Conservation (phyloP, 257 asterid genomes). For the Solanum pimpinellifolium region DNA sequence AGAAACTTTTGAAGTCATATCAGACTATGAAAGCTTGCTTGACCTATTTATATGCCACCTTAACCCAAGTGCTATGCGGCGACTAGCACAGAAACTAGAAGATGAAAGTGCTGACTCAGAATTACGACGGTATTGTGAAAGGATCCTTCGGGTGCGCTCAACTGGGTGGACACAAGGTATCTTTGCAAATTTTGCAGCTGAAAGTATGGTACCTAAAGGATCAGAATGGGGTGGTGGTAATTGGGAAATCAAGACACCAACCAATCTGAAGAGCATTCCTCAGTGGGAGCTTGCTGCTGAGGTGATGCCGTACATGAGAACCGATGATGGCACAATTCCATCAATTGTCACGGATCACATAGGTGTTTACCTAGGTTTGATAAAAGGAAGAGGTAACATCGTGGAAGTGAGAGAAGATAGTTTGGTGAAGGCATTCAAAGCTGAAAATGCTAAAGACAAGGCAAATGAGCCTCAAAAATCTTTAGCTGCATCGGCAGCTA, state of each 20-base stretch:
- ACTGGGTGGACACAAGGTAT: slow-evolving; percentile 99
- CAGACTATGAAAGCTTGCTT: slow-evolving; percentile 95
- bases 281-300: slow-evolving; percentile 99
- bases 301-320: slow-evolving; percentile 98
- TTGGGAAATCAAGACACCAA: slow-evolving; percentile 96
- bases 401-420: slow-evolving; percentile 94
- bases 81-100: slow-evolving; percentile 90
- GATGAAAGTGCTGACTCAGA: slow-evolving; percentile 86
- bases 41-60: slow-evolving; percentile 98
- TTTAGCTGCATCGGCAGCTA: slow-evolving; percentile 28
- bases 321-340: slow-evolving; percentile 94
- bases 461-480: slow-evolving; percentile 41
- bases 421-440: slow-evolving; percentile 68
- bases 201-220: slow-evolving; percentile 99
- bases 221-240: slow-evolving; percentile 99
- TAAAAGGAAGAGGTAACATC: slow-evolving; percentile 92
- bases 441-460: slow-evolving; percentile 42
- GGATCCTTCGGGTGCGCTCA: slow-evolving; percentile 92
- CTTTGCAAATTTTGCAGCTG: slow-evolving; percentile 97
- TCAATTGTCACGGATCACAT: slow-evolving; percentile 92
- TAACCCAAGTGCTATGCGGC: slow-evolving; percentile 97
- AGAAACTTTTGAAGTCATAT: slow-evolving; percentile 92
- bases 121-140: slow-evolving; percentile 89
- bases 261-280: slow-evolving; percentile 86
- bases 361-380: slow-evolving; percentile 92